These are phyloP conservation scores for Saturnispora serradocipensis DNA, from an alignment of 805 yeast genomes.

Conservation along the genomic window DNA sequence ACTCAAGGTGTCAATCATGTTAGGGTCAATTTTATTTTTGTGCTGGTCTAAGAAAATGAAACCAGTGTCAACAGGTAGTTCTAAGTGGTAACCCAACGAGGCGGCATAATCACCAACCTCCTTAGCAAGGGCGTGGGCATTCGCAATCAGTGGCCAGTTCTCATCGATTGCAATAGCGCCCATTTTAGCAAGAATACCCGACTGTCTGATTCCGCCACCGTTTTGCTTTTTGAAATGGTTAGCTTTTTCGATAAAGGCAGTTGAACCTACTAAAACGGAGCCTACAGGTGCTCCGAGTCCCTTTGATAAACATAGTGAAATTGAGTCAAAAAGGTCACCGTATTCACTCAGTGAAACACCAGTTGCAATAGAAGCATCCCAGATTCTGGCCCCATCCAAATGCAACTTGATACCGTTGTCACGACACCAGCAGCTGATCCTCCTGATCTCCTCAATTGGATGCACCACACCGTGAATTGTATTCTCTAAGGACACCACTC, in stretches of 20 bases:
- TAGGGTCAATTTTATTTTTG: slow-evolving; percentile 45
- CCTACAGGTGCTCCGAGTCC: slow-evolving; percentile 93
- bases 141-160: slow-evolving; percentile 48
- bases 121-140: slow-evolving; percentile 42
- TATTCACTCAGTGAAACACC: slow-evolving; percentile 61
- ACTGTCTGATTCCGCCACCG: slow-evolving; percentile 91
- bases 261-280: slow-evolving; percentile 67
- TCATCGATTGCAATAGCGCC: slow-evolving; percentile 68
- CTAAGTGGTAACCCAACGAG: slow-evolving; percentile 45
- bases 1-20: slow-evolving; percentile 30
- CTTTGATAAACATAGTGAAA: slow-evolving; percentile 84
- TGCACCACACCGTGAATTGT: slow-evolving; percentile 75
- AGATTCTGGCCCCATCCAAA: slow-evolving; percentile 88
- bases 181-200: slow-evolving; percentile 75
- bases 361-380: slow-evolving; percentile 76
- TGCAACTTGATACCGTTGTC: slow-evolving; percentile 54
- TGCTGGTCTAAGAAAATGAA: slow-evolving; percentile 67
- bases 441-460: slow-evolving; percentile 69
- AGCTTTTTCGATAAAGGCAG: slow-evolving; percentile 52
- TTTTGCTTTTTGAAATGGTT: slow-evolving; percentile 84
- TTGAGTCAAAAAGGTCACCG: slow-evolving; percentile 72
- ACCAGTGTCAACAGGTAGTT: slow-evolving; percentile 71
- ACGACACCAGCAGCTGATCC: slow-evolving; percentile 63
- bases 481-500: slow-evolving; percentile 75
- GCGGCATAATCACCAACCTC: slow-evolving; percentile 44